These are phyloP conservation scores for Camellia sinensis DNA, from an alignment of 148 eudicot species.

Conservation along the genomic window DNA sequence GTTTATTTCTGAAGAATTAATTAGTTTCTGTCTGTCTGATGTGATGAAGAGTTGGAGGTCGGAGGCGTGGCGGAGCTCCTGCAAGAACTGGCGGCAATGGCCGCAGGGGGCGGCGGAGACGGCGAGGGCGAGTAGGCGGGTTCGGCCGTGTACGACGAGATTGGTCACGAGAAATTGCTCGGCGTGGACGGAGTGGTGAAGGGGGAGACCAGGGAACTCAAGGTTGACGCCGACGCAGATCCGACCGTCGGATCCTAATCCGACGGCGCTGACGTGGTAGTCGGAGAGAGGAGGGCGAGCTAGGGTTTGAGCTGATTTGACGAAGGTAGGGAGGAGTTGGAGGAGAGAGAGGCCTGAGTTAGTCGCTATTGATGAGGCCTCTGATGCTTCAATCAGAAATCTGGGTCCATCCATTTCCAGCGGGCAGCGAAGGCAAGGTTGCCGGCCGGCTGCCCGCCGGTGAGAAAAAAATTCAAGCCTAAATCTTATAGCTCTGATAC, in stretches of 20 bases:
- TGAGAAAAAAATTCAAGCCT: too few species aligned
- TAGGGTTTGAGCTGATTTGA: constrained; percentile 41
- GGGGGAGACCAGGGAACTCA: constrained; percentile 72
- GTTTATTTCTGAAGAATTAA: too few species aligned
- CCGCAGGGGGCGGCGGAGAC: constrained; percentile 95
- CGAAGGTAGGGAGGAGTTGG: constrained; percentile 66
- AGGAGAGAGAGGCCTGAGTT: constrained; percentile 37
- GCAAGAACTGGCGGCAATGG: constrained; percentile 95
- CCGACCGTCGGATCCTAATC: constrained; percentile 69
- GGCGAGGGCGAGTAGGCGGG: constrained; percentile 46
- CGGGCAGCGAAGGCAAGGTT: too few species aligned
- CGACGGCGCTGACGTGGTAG: constrained; percentile 73
- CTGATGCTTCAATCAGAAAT: constrained; percentile 49
- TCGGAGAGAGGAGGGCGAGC: constrained; percentile 70
- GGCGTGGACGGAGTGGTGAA: constrained; percentile 88
- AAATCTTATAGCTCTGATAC: too few species aligned
- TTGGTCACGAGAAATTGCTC: constrained; percentile 82
- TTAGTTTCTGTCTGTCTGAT: too few species aligned
- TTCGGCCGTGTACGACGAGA: constrained; percentile 39
- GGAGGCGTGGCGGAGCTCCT: constrained; percentile 63
- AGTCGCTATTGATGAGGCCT: constrained; percentile 54
- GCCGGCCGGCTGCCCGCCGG: too few species aligned
- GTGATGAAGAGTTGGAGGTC: constrained; percentile 50
- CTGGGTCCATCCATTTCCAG: constrained; percentile 50
- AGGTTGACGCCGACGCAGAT: constrained; percentile 79